phyloP scores from a whole-genome alignment of 2,329 filamentous ascomycete genomes.

The Scedosporium dehoogii region DNA sequence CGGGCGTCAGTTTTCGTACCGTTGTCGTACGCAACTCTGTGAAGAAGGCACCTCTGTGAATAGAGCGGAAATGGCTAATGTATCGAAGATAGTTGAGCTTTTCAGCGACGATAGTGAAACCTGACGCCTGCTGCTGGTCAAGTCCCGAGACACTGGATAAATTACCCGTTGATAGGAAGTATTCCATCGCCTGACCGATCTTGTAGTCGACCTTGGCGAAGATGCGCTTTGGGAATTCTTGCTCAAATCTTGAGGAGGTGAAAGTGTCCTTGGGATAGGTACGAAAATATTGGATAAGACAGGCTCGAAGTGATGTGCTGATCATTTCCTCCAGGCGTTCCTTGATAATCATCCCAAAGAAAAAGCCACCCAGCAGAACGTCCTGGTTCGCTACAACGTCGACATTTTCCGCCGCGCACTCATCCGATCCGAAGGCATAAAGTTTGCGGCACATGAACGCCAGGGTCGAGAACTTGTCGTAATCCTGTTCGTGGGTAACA shows the following conservation, averaged over 20 bases:
- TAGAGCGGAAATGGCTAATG: slow-evolving; percentile 98
- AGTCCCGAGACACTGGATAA: slow-evolving; percentile 82
- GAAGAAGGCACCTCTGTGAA: slow-evolving; percentile 98
- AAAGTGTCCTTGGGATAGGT: slow-evolving; percentile 58
- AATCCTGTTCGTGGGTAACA: slow-evolving; percentile 74
- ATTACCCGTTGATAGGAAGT: slow-evolving; percentile 95
- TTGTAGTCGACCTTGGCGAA: slow-evolving; percentile 80
- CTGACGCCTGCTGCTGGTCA: slow-evolving; percentile 87
- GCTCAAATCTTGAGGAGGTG: slow-evolving; percentile 64
- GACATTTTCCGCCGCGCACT: slow-evolving; percentile 89
- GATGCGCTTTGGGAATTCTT: slow-evolving; percentile 69
- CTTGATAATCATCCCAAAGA: slow-evolving; percentile 94
- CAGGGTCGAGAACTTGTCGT: slow-evolving; percentile 87
- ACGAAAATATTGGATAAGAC: slow-evolving; percentile 47
- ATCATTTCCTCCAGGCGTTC: slow-evolving; percentile 89
- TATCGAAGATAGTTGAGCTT: slow-evolving; percentile 99
- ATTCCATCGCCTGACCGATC: slow-evolving; percentile 76
- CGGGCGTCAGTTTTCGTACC: slow-evolving; percentile 86
- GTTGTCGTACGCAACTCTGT: slow-evolving; percentile 95
- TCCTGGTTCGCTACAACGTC: slow-evolving; percentile 97
- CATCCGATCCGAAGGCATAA: slow-evolving; percentile 84
- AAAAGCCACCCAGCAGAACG: slow-evolving; percentile 80
- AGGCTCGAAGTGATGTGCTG: slow-evolving; percentile 37
- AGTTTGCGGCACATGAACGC: slow-evolving; percentile 96
- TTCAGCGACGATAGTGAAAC: slow-evolving; percentile 93